Base-by-base conservation (phyloP, 2,329 filamentous ascomycete species). In the Trichoderma simmonsii region DNA sequence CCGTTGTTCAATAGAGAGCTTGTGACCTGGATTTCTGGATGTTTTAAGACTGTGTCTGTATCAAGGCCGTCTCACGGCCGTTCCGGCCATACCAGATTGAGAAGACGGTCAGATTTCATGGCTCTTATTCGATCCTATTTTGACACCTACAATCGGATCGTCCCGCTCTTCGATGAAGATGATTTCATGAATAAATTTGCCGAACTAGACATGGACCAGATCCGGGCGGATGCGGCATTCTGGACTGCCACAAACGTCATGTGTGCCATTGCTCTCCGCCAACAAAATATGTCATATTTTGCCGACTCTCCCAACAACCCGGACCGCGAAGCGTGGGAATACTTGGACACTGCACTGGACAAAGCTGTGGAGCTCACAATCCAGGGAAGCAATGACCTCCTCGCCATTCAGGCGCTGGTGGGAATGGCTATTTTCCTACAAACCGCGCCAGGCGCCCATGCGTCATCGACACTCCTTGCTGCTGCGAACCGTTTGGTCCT, bases 211-310 rank as follows among this genome's bases (percentile, higher is more conserved):
- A 51, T 67, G 64, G 64, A 67, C 5, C 64, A 67, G 26, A 57
- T 67, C 9, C 30, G 64, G 12, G 64, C 48, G 1, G 64, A 67
- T 34, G 64, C 48, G 8, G 64, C 64, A 34, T 51, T 67, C 1
- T 67, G 64, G 64, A 67, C 64, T 4, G 64, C 64, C 21, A 67
- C 64, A 57, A 67, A 67, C 32, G 48, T 67, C 21, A 67, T 67
- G 48, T 67, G 64, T 39, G 64, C 64, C 24, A 24, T 67, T 26
- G 51, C 48, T 57, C 64, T 54, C 9, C 64, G 64, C 18, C 64
- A 67, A 30, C 7, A 36, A 34, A 18, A 34, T 6, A 11, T 34
- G 15, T 4, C 51, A 4, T 36, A 51, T n/a, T 8, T 67, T 24
- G 24, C 26, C 26, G 48, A 56, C 32, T 56, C 26, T 14, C 48